Conservation (phyloP, 192 early-diverging fungal genomes). For the Rhizophlyctis rosea region DNA sequence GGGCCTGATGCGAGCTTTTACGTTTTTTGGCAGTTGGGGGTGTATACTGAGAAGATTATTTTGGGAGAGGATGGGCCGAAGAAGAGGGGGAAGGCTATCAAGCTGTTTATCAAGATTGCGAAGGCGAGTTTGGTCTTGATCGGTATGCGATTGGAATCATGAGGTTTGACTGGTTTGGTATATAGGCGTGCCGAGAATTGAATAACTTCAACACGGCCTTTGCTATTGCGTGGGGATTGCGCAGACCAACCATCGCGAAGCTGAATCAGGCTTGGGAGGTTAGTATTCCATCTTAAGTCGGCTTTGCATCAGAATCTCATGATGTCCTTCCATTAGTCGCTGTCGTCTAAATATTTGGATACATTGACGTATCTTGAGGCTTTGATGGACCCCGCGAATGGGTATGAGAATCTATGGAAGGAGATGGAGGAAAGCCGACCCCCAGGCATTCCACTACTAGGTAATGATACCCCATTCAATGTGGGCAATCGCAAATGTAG, state of each 20-base stretch:
- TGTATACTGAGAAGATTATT: conserved; percentile 42
- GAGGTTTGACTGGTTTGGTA: not conserved
- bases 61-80: conserved; percentile 46
- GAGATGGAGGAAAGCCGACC: conserved; percentile 35
- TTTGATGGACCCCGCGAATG: conserved; percentile 41
- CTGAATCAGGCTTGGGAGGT: conserved; percentile 48
- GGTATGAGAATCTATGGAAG: conserved; percentile 42
- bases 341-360: conserved; percentile 44
- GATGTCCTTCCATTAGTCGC: too few relatives aligned
- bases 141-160: not conserved
- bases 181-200: conserved; percentile 39
- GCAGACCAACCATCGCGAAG: conserved; percentile 32
- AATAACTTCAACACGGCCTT: conserved; percentile 46
- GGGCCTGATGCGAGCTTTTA: too few relatives aligned
- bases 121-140: conserved; percentile 16
- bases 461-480: conserved; percentile 21
- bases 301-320: too few relatives aligned
- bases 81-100: conserved; percentile 41
- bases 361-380: conserved; percentile 33
- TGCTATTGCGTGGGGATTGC: conserved; percentile 43
- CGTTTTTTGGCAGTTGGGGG: conserved; percentile 32
- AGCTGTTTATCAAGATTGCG: conserved; percentile 48
- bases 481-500: not conserved
- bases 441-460: conserved; percentile 51
- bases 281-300: too few relatives aligned